Evolutionary conservation across 495 filamentous ascomycete genomes (phyloP), one percentile per base, ranked within the genome.

Genomic region (Daldinia caldariorum): DNA sequence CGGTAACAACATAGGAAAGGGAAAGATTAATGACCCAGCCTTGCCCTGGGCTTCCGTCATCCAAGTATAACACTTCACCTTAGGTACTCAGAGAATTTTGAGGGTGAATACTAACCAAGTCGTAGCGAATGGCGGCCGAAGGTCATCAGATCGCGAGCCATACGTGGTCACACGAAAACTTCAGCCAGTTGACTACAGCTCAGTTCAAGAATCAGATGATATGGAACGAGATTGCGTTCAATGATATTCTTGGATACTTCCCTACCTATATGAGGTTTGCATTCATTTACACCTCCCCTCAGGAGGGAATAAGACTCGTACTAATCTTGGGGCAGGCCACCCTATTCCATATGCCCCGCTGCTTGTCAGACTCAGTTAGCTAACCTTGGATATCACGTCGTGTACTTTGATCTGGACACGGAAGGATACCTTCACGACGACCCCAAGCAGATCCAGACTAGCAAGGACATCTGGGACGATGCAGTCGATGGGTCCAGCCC

Each of bases 121-220:
- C 16, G 29, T 63, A 87, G 80, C 89, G 91, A 66, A 92, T 89
- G 89, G 77, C 83, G 66, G 78, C 78, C 47, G 74, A 82, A 66
- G 92, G 92, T n/a, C 93, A 97, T 74, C 93, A 95, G 75, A 82
- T 97, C 59, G 92, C 89, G 32, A 91, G 88, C 70, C 93, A 97
- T 70, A 95, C 91, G 1, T 97, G 92, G 92, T 91, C 90, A 41
- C 93, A 97, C 71, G 89, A 80, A 85, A 93, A 83, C 79, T 93
- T 70, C 84, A 85, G 78, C 84, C 85, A 74, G 75, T 88, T 76
- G 81, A 85, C 56, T 66, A 86, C 57, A 73, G 73, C 32, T 75
- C 82, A 90, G 62, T 88, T 90, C 66, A 81, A 81, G 4, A 83
- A 89, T 16, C 89, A 95, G 71, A 89, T 97, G 76, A 74, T 86